phyloP scores from a whole-genome alignment of 225 moss, liverwort and hornwort genomes.

The Pleurozium schreberi region DNA sequence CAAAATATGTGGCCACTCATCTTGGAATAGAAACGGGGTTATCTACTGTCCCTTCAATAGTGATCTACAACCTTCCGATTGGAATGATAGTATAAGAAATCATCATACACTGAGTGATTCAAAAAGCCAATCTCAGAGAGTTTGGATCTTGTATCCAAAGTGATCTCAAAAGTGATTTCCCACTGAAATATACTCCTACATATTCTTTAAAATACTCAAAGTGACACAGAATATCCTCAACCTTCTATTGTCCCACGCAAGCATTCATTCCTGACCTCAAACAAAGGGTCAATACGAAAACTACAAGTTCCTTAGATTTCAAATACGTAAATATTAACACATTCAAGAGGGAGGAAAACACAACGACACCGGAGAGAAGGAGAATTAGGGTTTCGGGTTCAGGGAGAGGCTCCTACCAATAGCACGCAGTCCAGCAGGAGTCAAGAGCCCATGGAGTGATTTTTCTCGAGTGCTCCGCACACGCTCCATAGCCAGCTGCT shows the following conservation, averaged over 20 bases:
- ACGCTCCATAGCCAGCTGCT: conserved; percentile 31
- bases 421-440: conserved; percentile 14
- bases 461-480: no score
- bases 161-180: background rate
- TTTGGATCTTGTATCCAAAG: background rate
- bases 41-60: background rate
- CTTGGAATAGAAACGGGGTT: background rate
- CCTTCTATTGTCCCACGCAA: background rate
- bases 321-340: background rate
- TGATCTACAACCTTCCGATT: background rate
- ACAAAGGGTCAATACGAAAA: background rate
- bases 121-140: background rate
- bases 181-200: background rate
- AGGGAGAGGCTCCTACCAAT: conserved; percentile 6
- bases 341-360: background rate
- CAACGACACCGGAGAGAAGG: background rate
- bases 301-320: background rate
- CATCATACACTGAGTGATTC: background rate
- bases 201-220: background rate
- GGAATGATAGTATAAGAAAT: background rate
- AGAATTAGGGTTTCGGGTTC: background rate
- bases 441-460: conserved; percentile 5
- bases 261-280: background rate
- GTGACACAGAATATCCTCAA: background rate
- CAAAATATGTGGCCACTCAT: background rate